A percentile compares a stretch with the other conserved stretches of the same genome.
These are phyloP conservation scores for Torrubiellomyces zombiae DNA, from an alignment of 2,329 filamentous ascomycete species.

Conservation along the genomic window DNA sequence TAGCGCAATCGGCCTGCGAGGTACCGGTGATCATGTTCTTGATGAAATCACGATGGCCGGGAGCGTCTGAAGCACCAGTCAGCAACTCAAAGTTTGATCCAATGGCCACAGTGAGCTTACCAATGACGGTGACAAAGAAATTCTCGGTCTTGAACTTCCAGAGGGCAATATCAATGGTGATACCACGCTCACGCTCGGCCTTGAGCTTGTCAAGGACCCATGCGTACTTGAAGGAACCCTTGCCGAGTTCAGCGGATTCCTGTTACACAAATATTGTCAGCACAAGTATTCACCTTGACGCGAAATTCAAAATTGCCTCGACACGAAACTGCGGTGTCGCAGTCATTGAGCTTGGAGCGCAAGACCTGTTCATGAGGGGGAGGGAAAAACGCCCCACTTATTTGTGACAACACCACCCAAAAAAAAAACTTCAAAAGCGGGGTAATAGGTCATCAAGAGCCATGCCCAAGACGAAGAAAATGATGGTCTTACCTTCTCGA, in stretches of 20 bases:
- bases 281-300: too few relatives aligned
- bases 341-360: not conserved
- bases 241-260: slow-evolving; percentile 98
- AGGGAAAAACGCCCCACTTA: slow-evolving; percentile 8
- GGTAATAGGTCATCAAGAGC: slow-evolving; percentile 1
- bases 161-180: slow-evolving; percentile 99
- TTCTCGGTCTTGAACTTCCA: slow-evolving; percentile 99
- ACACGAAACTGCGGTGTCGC: too few relatives aligned
- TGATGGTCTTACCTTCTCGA: slow-evolving; percentile 77
- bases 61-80: slow-evolving; percentile 59
- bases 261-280: too few relatives aligned
- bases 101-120: slow-evolving; percentile 31
- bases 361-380: not conserved
- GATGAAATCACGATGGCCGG: slow-evolving; percentile 99
- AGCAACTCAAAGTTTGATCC: slow-evolving; percentile 1
- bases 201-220: slow-evolving; percentile 99
- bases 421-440: slow-evolving; percentile 6
- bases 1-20: slow-evolving; percentile 98
- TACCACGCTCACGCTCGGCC: slow-evolving; percentile 98
- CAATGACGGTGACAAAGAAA: slow-evolving; percentile 97
- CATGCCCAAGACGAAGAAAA: slow-evolving; percentile 7
- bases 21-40: slow-evolving; percentile 99
- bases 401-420: slow-evolving; percentile 3
- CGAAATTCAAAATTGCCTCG: too few relatives aligned
- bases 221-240: slow-evolving; percentile 99